Evolutionary conservation across 106 monocot genomes (phyloP).

Genomic region (Gastrodia elata): DNA sequence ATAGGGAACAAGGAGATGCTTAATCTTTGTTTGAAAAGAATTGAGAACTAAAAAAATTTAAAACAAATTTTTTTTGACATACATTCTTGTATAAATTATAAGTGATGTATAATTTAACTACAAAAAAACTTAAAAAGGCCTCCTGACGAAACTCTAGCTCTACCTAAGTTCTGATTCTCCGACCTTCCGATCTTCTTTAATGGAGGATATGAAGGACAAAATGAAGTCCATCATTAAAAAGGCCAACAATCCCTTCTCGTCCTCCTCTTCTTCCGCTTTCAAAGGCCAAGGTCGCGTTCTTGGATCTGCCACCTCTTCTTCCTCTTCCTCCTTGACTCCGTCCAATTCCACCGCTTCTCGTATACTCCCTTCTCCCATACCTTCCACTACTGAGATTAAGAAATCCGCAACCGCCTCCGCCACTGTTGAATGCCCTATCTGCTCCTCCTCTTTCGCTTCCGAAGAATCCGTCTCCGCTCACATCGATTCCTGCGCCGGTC

Average conservation of each 20-base stretch:
- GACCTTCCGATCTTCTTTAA: not conserved
- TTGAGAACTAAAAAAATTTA: too few relatives aligned
- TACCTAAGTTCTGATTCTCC: too few relatives aligned
- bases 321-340: conserved; percentile 13
- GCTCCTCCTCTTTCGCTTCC: conserved; percentile 35
- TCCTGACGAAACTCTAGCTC: too few relatives aligned
- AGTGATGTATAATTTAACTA: too few relatives aligned
- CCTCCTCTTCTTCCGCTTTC: conserved; percentile 59
- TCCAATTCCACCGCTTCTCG: conserved; percentile 6
- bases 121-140: too few relatives aligned
- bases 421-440: conserved; percentile 43
- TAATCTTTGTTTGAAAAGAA: too few relatives aligned
- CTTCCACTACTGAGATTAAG: not conserved
- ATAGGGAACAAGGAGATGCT: too few relatives aligned
- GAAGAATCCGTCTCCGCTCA: conserved; percentile 46
- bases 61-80: too few relatives aligned
- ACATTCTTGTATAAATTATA: too few relatives aligned
- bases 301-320: conserved; percentile 41
- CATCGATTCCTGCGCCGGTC: conserved; percentile 43
- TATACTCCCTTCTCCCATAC: conserved; percentile 6
- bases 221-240: conserved; percentile 71
- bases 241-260: conserved; percentile 73
- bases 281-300: conserved; percentile 79
- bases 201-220: conserved; percentile 73
- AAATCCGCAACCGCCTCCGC: conserved; percentile 1